Evolutionary conservation across 2,329 filamentous ascomycete genomes (phyloP).

Genomic region (Microsporum canis): DNA sequence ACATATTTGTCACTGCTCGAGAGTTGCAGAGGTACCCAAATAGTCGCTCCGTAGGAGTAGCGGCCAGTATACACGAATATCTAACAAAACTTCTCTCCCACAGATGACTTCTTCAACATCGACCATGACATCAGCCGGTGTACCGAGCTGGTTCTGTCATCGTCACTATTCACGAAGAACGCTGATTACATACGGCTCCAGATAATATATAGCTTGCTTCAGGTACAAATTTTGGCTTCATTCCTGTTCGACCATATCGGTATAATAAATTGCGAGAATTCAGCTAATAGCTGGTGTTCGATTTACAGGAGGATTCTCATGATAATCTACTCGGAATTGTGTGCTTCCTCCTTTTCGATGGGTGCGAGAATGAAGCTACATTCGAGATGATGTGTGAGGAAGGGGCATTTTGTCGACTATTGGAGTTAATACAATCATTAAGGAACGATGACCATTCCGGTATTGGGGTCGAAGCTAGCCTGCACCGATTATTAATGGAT

Average conservation of each 20-base stretch:
- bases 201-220: slow-evolving; percentile 78
- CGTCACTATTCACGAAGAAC: slow-evolving; percentile 61
- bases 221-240: slow-evolving; percentile 34
- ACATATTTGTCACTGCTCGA: slow-evolving; percentile 71
- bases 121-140: slow-evolving; percentile 73
- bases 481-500: slow-evolving; percentile 75
- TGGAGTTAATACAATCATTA: slow-evolving; percentile 65
- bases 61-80: background rate
- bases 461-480: slow-evolving; percentile 43
- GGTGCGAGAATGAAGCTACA: slow-evolving; percentile 60
- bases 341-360: slow-evolving; percentile 78
- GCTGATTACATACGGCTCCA: slow-evolving; percentile 82
- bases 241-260: background rate
- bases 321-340: slow-evolving; percentile 70
- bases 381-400: slow-evolving; percentile 84
- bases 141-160: slow-evolving; percentile 65
- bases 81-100: slow-evolving; percentile 1
- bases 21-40: slow-evolving; percentile 49
- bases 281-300: background rate
- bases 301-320: slow-evolving; percentile 67
- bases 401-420: slow-evolving; percentile 67
- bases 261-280: background rate
- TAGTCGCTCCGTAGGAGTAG: background rate
- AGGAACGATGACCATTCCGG: slow-evolving; percentile 37
- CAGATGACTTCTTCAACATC: slow-evolving; percentile 59